phyloP scores from a whole-genome alignment of 2,329 filamentous ascomycete genomes.

The Fusarium secorum region DNA sequence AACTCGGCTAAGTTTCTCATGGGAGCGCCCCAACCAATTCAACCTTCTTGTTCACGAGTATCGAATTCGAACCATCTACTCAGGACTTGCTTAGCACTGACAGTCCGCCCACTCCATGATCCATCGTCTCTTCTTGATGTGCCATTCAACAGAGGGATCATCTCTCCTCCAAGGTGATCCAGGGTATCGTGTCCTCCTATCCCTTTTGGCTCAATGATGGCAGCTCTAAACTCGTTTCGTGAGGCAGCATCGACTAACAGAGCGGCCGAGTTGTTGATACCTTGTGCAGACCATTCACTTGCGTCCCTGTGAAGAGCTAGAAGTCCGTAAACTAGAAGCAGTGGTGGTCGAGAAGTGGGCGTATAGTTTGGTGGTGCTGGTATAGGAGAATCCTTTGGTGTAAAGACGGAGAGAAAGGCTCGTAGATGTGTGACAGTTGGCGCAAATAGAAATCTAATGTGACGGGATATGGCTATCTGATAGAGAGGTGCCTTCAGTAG shows the following conservation, averaged over 20 bases:
- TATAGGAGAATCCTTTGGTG: slow-evolving; percentile 48
- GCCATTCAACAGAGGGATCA: slow-evolving; percentile 69
- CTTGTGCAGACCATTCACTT: slow-evolving; percentile 79
- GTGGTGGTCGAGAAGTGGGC: slow-evolving; percentile 42
- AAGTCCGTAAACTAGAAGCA: slow-evolving; percentile 71
- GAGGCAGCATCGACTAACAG: slow-evolving; percentile 67
- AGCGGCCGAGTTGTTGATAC: slow-evolving; percentile 69
- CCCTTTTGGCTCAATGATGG: slow-evolving; percentile 57
- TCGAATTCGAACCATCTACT: slow-evolving; percentile 67
- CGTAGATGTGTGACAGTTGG: slow-evolving; percentile 79
- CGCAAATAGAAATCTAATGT: slow-evolving; percentile 75
- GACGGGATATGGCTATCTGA: slow-evolving; percentile 72
- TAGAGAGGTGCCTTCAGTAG: slow-evolving; percentile 72
- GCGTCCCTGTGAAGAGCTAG: slow-evolving; percentile 71
- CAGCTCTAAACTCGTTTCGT: slow-evolving; percentile 53
- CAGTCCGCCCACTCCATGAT: slow-evolving; percentile 65
- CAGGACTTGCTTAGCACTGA: slow-evolving; percentile 65
- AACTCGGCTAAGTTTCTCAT: background rate
- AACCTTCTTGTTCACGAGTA: background rate
- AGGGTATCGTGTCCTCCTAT: slow-evolving; percentile 42
- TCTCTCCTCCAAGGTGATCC: slow-evolving; percentile 55
- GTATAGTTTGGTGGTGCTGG: slow-evolving; percentile 47
- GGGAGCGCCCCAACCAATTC: background rate
- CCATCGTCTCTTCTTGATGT: slow-evolving; percentile 60
- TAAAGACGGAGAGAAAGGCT: slow-evolving; percentile 72